phyloP scores from a whole-genome alignment of 1,139 yeast genomes.

The Debaryomyces fabryi region DNA sequence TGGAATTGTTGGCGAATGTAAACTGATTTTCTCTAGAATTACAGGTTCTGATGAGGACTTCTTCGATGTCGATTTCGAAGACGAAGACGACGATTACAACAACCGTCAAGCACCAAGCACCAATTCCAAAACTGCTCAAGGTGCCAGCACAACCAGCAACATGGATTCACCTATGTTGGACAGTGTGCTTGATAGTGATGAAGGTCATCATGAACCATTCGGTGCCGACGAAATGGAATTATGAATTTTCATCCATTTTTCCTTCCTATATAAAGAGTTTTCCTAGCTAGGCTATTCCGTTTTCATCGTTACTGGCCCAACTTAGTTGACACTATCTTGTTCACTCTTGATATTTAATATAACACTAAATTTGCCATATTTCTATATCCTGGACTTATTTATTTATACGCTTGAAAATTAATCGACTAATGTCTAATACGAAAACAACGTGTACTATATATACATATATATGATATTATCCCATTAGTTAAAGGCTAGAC shows the following conservation, averaged over 20 bases:
- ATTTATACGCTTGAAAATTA: not conserved
- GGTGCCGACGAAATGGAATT: conserved; percentile 73
- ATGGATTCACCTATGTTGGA: conserved; percentile 24
- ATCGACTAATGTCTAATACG: not conserved
- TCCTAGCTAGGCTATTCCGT: not conserved
- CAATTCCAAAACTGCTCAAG: conserved; percentile 12
- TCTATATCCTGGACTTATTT: not conserved
- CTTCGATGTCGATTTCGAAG: conserved; percentile 94
- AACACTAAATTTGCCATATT: not conserved
- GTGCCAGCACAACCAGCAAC: conserved; percentile 10
- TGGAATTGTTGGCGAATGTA: conserved; percentile 84
- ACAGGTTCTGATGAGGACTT: conserved; percentile 95
- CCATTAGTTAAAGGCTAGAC: not conserved
- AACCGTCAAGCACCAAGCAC: conserved; percentile 13
- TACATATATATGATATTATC: not conserved
- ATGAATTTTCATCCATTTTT: conserved; percentile 21
- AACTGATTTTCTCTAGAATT: conserved; percentile 67
- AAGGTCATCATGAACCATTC: conserved; percentile 56
- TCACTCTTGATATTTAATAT: not conserved
- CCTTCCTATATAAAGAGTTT: not conserved
- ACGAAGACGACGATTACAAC: conserved; percentile 59
- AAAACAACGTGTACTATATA: not conserved
- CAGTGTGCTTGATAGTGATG: conserved; percentile 47
- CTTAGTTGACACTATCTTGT: not conserved
- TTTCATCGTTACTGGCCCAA: not conserved